Evolutionary conservation across 306 rosid species (phyloP).

Genomic region (Quercus aquifolioides): DNA sequence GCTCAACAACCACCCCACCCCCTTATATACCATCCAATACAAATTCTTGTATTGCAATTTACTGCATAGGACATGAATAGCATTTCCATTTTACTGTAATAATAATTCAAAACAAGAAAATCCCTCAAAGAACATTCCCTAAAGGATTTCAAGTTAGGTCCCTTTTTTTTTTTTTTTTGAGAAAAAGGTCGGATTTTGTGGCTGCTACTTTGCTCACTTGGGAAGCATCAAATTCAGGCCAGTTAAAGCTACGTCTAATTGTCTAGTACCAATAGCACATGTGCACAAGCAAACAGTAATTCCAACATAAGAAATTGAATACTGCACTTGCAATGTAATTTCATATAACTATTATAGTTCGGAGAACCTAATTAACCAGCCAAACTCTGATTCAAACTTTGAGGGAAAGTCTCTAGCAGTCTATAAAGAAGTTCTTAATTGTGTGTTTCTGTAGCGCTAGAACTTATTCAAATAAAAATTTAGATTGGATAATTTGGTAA

Average conservation of each 20-base stretch:
- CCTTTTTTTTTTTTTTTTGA: too few species aligned
- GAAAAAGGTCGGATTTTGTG: background rate
- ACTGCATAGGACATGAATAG: background rate
- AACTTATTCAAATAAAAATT: too few species aligned
- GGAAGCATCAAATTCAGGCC: background rate
- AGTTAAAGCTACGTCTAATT: background rate
- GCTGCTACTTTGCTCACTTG: background rate
- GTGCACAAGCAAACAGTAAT: background rate
- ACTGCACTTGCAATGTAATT: background rate
- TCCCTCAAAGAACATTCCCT: background rate
- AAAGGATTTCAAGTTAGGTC: background rate
- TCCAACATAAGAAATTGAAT: background rate
- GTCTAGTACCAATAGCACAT: background rate
- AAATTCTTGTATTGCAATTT: background rate
- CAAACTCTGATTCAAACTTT: background rate
- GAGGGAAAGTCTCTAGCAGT: background rate
- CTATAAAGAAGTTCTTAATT: too few species aligned
- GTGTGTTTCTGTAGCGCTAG: too few species aligned
- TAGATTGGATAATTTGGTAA: too few species aligned
- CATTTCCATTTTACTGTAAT: background rate
- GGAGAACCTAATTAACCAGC: background rate
- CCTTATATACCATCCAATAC: background rate
- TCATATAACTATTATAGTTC: background rate
- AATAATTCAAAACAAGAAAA: background rate
- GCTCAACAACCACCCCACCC: background rate